Conservation (phyloP, 257 asterid genomes). For the Thymus quinquecostatus region DNA sequence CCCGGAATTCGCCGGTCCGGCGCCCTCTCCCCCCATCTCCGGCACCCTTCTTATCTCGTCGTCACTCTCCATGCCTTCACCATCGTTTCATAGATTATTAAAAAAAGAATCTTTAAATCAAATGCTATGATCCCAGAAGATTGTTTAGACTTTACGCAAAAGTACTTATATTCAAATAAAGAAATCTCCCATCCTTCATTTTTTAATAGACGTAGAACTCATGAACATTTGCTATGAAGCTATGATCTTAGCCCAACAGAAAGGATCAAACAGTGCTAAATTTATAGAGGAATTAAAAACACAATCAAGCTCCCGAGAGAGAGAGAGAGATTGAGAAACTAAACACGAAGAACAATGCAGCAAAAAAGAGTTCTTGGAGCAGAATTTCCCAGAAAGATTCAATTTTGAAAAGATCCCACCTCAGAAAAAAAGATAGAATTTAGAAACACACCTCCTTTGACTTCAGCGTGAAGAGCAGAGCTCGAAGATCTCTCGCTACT, state of each 20-base stretch:
- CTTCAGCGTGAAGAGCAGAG: slow-evolving; percentile 74
- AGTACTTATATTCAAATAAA: slow-evolving; percentile 14
- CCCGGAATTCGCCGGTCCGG: slow-evolving; percentile 58
- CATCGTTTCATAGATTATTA: slow-evolving; percentile 6
- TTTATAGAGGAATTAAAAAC: slow-evolving; percentile 15
- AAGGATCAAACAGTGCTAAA: neutral
- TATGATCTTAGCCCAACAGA: slow-evolving; percentile 16
- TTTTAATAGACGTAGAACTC: neutral
- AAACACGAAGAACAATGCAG: slow-evolving; percentile 24
- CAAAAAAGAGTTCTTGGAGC: slow-evolving; percentile 17
- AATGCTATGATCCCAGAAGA: neutral
- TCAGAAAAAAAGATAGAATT: neutral
- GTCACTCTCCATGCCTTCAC: slow-evolving; percentile 93
- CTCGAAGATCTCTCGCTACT: slow-evolving; percentile 97
- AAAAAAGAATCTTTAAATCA: too few relatives aligned
- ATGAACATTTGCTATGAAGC: neutral
- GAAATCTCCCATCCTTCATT: slow-evolving; percentile 8
- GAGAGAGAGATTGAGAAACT: neutral
- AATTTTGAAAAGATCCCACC: slow-evolving; percentile 16
- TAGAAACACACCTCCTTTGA: slow-evolving; percentile 62
- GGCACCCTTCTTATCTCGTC: slow-evolving; percentile 99
- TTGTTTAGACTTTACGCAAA: neutral
- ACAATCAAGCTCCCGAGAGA: neutral
- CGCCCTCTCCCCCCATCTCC: slow-evolving; percentile 80
- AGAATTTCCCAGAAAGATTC: neutral